Conservation (phyloP, 495 filamentous ascomycete genomes). For the Hypoxylon subgilvum region DNA sequence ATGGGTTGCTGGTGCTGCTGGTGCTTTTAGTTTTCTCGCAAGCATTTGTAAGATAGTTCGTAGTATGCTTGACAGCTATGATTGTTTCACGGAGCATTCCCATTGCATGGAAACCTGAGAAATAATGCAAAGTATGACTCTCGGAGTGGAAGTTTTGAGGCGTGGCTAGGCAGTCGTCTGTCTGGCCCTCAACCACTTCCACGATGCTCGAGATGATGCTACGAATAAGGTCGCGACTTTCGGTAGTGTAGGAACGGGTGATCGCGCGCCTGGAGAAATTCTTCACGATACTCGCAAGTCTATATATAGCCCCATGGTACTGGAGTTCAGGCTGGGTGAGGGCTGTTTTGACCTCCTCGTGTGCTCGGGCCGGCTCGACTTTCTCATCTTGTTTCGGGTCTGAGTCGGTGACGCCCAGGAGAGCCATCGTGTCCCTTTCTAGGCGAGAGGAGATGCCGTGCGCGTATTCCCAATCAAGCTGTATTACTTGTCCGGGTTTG, state of each 20-base stretch:
- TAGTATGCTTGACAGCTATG: slow-evolving; percentile 42
- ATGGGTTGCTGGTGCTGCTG: slow-evolving; percentile 46
- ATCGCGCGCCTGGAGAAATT: slow-evolving; percentile 8
- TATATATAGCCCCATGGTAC: slow-evolving; percentile 21
- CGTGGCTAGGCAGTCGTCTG: slow-evolving; percentile 27
- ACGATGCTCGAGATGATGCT: slow-evolving; percentile 12
- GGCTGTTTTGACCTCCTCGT: background rate
- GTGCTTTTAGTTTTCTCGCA: slow-evolving; percentile 47
- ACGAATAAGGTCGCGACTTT: slow-evolving; percentile 5
- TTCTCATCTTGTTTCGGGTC: too few species aligned
- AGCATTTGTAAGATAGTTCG: slow-evolving; percentile 40
- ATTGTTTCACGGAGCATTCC: slow-evolving; percentile 47
- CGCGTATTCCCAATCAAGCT: slow-evolving; percentile 46
- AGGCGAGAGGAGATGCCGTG: slow-evolving; percentile 36
- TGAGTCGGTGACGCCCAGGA: slow-evolving; percentile 17
- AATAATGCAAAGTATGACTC: slow-evolving; percentile 32
- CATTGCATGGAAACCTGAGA: slow-evolving; percentile 42
- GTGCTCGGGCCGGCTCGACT: background rate
- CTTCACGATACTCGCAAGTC: slow-evolving; percentile 35
- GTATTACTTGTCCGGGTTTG: slow-evolving; percentile 41
- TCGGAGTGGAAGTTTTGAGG: slow-evolving; percentile 25
- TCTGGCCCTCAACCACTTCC: slow-evolving; percentile 30
- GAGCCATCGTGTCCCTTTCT: slow-evolving; percentile 41
- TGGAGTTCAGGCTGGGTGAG: slow-evolving; percentile 31
- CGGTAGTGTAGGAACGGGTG: background rate